phyloP scores from a whole-genome alignment of 306 rosid species.

The Vicia faba region DNA sequence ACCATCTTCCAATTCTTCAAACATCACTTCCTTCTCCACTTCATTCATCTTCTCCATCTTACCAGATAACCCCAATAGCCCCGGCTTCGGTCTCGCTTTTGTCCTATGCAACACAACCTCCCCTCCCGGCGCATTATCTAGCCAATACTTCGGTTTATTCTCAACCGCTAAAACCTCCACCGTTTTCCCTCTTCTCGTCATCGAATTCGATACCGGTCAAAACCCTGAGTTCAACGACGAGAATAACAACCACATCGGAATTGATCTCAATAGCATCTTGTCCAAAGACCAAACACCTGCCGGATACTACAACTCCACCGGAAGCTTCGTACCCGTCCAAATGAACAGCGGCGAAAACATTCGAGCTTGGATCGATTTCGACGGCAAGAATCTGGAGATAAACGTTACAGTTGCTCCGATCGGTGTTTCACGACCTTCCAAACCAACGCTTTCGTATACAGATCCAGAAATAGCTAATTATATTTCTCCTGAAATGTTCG shows the following conservation, averaged over 20 bases:
- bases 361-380: conserved; percentile 80
- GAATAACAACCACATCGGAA: conserved; percentile 75
- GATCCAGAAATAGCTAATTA: conserved; percentile 56
- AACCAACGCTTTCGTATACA: conserved; percentile 57
- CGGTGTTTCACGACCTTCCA: conserved; percentile 53
- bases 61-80: conserved; percentile 60
- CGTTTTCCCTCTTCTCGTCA: conserved; percentile 66
- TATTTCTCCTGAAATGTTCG: conserved; percentile 69
- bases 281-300: conserved; percentile 32
- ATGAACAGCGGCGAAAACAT: conserved; percentile 71
- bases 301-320: conserved; percentile 62
- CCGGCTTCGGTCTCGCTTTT: conserved; percentile 87
- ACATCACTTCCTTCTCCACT: conserved; percentile 69
- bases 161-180: conserved; percentile 48
- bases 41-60: conserved; percentile 80
- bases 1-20: conserved; percentile 34
- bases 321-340: conserved; percentile 53
- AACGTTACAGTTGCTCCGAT: conserved; percentile 74
- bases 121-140: conserved; percentile 68
- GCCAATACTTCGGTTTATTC: conserved; percentile 91
- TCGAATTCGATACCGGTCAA: conserved; percentile 80
- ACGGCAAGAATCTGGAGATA: conserved; percentile 52
- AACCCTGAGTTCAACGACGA: conserved; percentile 83
- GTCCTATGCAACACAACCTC: conserved; percentile 66
- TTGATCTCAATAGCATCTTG: conserved; percentile 60